These are phyloP conservation scores for Licmophora abbreviata DNA, from an alignment of 108 stramenopile genomes.

Conservation along the genomic window DNA sequence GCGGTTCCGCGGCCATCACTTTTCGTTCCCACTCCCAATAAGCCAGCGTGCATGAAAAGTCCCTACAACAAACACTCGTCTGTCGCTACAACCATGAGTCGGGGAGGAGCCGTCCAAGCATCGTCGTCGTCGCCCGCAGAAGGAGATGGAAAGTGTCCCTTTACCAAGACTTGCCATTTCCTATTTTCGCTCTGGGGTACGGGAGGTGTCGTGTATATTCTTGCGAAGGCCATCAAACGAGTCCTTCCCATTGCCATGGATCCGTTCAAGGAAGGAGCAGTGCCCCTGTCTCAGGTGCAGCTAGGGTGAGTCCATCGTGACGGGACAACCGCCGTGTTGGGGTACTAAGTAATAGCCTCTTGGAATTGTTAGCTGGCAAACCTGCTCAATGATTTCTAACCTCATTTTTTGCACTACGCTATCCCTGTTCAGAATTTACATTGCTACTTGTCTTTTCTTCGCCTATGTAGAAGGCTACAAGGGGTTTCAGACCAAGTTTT, in stretches of 20 bases:
- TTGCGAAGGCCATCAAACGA: slow-evolving; percentile 78
- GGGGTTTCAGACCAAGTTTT: slow-evolving; percentile 93
- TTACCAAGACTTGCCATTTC: slow-evolving; percentile 3
- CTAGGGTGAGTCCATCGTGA: slow-evolving; percentile 40
- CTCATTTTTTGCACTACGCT: too few relatives aligned
- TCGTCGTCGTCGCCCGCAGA: too few relatives aligned
- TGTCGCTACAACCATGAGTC: too few relatives aligned
- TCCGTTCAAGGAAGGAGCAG: slow-evolving; percentile 54
- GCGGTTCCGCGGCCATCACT: too few relatives aligned
- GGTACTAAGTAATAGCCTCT: too few relatives aligned
- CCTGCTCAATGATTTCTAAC: too few relatives aligned
- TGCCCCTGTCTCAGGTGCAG: slow-evolving; percentile 51
- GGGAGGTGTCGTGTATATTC: slow-evolving; percentile 76
- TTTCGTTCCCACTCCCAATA: too few relatives aligned
- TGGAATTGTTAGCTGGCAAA: too few relatives aligned
- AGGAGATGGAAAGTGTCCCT: slow-evolving; percentile 1
- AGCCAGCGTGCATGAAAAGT: too few relatives aligned
- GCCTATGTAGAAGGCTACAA: slow-evolving; percentile 96
- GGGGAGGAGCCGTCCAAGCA: too few relatives aligned
- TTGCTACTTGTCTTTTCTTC: slow-evolving; percentile 60
- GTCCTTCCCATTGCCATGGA: slow-evolving; percentile 90
- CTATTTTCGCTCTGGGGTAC: slow-evolving; percentile 77
- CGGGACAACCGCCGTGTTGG: not conserved
- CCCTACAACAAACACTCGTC: too few relatives aligned
- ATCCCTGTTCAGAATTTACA: slow-evolving; percentile 50